A percentile compares a stretch with the other conserved stretches of the same genome.
Conservation (phyloP, 495 filamentous ascomycete genomes). For the Talaromyces ruber region DNA sequence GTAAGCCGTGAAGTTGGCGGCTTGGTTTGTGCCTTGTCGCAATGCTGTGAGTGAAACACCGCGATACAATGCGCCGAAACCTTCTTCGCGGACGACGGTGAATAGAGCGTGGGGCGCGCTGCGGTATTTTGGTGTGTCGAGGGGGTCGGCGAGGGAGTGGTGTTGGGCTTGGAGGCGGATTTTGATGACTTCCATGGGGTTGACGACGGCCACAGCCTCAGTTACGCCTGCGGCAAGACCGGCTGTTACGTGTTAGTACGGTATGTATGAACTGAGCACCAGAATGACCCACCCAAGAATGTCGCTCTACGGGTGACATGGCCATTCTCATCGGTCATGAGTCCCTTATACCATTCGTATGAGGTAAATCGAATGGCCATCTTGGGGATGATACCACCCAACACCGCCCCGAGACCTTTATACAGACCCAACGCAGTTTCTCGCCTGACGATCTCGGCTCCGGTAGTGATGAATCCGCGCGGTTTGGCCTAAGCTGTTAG, state of each 20-base stretch:
- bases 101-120: slow-evolving; percentile 94
- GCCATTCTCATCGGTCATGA: slow-evolving; percentile 60
- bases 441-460: slow-evolving; percentile 74
- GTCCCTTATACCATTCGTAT: slow-evolving; percentile 89
- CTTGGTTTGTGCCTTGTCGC: slow-evolving; percentile 93
- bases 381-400: slow-evolving; percentile 96
- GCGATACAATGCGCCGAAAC: slow-evolving; percentile 76
- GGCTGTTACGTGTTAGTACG: slow-evolving; percentile 34
- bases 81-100: slow-evolving; percentile 88
- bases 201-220: slow-evolving; percentile 91
- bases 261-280: not conserved
- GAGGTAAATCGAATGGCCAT: slow-evolving; percentile 99
- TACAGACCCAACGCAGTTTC: slow-evolving; percentile 92
- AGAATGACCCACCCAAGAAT: slow-evolving; percentile 61
- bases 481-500: slow-evolving; percentile 49
- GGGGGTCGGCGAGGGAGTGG: slow-evolving; percentile 86
- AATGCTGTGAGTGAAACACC: slow-evolving; percentile 90
- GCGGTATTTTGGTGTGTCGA: slow-evolving; percentile 90
- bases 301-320: slow-evolving; percentile 68
- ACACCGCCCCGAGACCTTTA: slow-evolving; percentile 91
- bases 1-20: slow-evolving; percentile 98
- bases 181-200: slow-evolving; percentile 98
- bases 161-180: slow-evolving; percentile 96
- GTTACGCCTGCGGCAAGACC: slow-evolving; percentile 90
- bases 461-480: slow-evolving; percentile 82